A percentile compares a stretch with the other conserved stretches of the same genome.
These are phyloP conservation scores for Chamaenerion angustifolium DNA, from an alignment of 345 rosid species.

Conservation along the genomic window DNA sequence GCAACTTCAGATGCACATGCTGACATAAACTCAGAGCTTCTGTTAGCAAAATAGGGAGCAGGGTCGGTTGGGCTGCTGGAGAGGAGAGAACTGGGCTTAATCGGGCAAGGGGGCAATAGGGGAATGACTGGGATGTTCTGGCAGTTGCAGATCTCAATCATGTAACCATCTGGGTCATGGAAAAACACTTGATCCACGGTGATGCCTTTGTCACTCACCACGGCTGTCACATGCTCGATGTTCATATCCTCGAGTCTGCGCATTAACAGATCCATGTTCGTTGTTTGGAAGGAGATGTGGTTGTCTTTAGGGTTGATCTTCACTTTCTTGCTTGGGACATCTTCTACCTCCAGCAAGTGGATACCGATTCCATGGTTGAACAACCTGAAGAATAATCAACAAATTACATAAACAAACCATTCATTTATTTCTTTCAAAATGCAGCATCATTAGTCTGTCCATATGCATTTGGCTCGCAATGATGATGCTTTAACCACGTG, in stretches of 20 bases:
- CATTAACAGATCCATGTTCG: constrained; percentile 23
- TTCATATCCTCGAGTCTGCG: constrained; percentile 18
- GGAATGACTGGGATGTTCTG: constrained; percentile 33
- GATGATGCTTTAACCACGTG: too few relatives aligned
- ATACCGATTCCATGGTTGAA: constrained; percentile 36
- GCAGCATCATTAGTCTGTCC: too few relatives aligned
- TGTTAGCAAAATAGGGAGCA: constrained; percentile 1
- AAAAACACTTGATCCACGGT: constrained; percentile 38
- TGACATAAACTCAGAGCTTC: constrained; percentile 12
- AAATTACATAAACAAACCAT: too few relatives aligned
- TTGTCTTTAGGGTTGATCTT: constrained; percentile 39
- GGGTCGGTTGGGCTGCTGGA: constrained; percentile 2
- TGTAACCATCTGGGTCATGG: constrained; percentile 42
- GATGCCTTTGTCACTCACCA: constrained; percentile 34
- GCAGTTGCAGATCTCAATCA: constrained; percentile 23
- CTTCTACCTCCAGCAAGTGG: constrained; percentile 27
- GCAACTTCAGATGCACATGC: constrained; percentile 22
- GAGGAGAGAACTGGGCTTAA: constrained; percentile 33
- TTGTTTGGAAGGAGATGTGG: constrained; percentile 37
- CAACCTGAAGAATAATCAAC: constrained; percentile 14
- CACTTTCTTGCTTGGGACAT: constrained; percentile 14
- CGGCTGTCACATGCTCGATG: constrained; percentile 28
- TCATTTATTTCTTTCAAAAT: too few relatives aligned
- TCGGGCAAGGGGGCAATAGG: too few relatives aligned
- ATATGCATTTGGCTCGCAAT: too few relatives aligned